Conservation (phyloP, 2,329 filamentous ascomycete genomes). For the Sclerotinia minor region DNA sequence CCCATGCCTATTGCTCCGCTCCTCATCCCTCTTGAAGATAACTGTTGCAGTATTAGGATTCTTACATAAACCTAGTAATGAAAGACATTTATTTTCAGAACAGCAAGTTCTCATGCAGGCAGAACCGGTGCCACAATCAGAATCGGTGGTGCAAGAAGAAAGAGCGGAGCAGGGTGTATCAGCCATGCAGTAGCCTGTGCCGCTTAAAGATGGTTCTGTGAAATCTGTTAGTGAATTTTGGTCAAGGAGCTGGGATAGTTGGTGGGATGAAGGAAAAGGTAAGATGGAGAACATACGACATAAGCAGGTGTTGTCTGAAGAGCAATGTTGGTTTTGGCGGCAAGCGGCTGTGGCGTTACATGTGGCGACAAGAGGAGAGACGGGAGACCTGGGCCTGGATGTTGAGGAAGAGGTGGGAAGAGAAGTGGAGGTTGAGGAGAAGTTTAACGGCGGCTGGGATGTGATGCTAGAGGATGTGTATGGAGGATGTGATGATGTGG, state of each 20-base stretch:
- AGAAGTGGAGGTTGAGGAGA: neutral
- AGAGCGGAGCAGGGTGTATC: slow-evolving; percentile 12
- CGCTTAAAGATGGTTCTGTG: slow-evolving; percentile 13
- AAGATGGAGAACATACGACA: slow-evolving; percentile 1
- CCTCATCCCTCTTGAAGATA: neutral
- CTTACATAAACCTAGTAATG: neutral
- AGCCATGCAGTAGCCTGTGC: slow-evolving; percentile 20
- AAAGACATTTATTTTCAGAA: slow-evolving; percentile 15
- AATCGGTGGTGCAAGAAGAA: slow-evolving; percentile 2
- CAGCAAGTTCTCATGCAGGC: slow-evolving; percentile 23
- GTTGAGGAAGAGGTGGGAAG: neutral
- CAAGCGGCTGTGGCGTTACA: neutral
- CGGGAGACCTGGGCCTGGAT: neutral
- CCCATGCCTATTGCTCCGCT: neutral
- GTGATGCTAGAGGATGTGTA: neutral
- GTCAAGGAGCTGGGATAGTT: neutral
- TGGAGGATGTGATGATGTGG: neutral
- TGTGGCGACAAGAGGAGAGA: neutral
- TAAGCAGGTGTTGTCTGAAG: neutral
- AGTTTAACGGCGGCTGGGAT: neutral
- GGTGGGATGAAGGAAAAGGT: too few relatives aligned
- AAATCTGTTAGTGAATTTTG: neutral
- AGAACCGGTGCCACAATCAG: slow-evolving; percentile 1
- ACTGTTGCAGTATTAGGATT: neutral
- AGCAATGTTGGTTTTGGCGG: neutral